Evolutionary conservation across 2,329 filamentous ascomycete species (phyloP).

Genomic region (Ophiostoma triangulosporum): DNA sequence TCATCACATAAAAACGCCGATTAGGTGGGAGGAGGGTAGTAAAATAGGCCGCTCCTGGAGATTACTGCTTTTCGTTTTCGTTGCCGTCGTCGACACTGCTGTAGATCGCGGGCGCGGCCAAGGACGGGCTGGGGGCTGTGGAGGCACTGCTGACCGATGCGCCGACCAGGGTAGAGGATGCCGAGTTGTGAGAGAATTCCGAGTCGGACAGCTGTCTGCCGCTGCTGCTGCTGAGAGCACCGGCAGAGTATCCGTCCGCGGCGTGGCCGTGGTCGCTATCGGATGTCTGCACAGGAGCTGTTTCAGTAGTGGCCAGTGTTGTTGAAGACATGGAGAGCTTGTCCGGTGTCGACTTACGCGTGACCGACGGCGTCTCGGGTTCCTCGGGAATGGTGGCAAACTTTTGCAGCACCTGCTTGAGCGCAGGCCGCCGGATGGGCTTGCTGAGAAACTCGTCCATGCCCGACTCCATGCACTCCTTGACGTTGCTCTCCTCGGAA

Average conservation of each 20-base stretch:
- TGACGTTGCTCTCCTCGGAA: constrained; percentile 77
- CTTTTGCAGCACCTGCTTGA: constrained; percentile 77
- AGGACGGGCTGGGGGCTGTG: neutral
- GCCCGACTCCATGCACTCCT: constrained; percentile 73
- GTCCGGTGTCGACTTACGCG: neutral
- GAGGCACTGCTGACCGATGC: neutral
- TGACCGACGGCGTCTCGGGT: constrained; percentile 26
- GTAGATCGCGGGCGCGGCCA: neutral
- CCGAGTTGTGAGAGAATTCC: neutral
- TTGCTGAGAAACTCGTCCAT: constrained; percentile 82
- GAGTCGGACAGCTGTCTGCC: neutral
- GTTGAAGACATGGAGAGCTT: neutral
- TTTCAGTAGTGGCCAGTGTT: neutral
- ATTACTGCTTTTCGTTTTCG: neutral
- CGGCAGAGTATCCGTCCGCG: neutral
- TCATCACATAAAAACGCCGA: neutral
- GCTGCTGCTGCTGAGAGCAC: neutral
- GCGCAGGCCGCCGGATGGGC: constrained; percentile 64
- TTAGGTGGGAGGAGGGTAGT: neutral
- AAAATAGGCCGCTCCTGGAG: neutral
- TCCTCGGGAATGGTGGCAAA: constrained; percentile 73
- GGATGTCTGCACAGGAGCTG: neutral
- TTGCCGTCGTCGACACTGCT: neutral
- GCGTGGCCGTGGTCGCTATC: neutral
- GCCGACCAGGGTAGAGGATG: neutral